Base-by-base conservation (phyloP, 2,329 filamentous ascomycete species). In the Cryphonectria japonica region DNA sequence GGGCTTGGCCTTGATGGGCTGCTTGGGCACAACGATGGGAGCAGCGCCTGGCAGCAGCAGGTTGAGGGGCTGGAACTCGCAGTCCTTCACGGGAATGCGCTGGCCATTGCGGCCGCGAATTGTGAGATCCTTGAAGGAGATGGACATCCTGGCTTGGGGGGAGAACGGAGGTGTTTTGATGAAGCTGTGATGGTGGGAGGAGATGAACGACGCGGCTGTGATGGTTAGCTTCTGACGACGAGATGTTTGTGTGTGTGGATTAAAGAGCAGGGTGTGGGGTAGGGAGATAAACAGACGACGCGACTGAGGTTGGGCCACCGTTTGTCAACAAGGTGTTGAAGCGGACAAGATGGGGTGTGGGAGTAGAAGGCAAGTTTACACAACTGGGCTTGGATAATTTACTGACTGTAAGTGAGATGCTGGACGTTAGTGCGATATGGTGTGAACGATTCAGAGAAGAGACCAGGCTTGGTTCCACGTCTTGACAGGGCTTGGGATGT, bases 21-120 rank as follows among this genome's bases (percentile, higher is more conserved):
- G 19, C 7, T 70, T 73, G 43, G 72, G 72, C 3, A 73, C 70
- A 29, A 73, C 29, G 64, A 73, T 50, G 2, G 72, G 72, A 7
- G 65, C 67, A 43, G 59, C 39, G 6, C 71, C 71, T 34, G 71
- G 71, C 43, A 73, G 64, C 39, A 73, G 41, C 6, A 73, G 37
- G 39, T 73, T 73, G 43, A 71, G 69, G 14, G 69, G 69, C 63
- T 73, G 61, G 16, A 73, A 32, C 39, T 68, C 61, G 57, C 70
- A 72, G 50, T 73, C 70, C 2, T 50, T 66, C 3, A 69, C 29
- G 11, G 67, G 41, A 43, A 69, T 29, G 32, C 71, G 71, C 9
- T 50, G 54, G 39, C 26, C 32, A n/a, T 63, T 63, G 7, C 65
- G 50, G 69, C 60, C 60, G 14, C 66, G 68, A 16, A 73, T 69